Evolutionary conservation across 225 moss, liverwort and hornwort genomes (phyloP).

Genomic region (Antitrichia curtipendula): DNA sequence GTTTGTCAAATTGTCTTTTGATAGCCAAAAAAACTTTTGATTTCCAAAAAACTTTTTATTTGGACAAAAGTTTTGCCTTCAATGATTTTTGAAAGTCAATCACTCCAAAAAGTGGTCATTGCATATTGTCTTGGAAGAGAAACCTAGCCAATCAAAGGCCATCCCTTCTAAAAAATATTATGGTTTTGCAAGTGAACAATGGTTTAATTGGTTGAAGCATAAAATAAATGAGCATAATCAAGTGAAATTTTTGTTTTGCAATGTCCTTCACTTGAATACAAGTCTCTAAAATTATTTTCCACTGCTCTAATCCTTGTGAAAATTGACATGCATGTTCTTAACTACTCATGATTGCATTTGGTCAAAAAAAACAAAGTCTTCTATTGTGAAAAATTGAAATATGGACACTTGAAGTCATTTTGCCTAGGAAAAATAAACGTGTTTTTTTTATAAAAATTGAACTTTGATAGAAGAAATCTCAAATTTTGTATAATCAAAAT

Average conservation of each 20-base stretch:
- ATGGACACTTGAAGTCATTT: neutral
- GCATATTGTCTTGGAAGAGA: accelerated
- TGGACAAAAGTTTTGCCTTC: neutral
- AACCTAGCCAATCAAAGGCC: too few species aligned
- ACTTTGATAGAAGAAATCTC: neutral
- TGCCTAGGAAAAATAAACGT: neutral
- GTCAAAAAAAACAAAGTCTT: neutral
- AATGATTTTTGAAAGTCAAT: neutral
- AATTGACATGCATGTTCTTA: neutral
- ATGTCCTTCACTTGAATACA: neutral
- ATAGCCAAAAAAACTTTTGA: neutral
- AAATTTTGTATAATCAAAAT: neutral
- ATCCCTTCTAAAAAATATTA: neutral
- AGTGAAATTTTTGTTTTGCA: neutral
- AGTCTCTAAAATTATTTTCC: neutral
- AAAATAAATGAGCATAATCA: accelerated
- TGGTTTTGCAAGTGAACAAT: neutral
- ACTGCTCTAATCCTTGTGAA: neutral
- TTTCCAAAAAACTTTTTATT: too few species aligned
- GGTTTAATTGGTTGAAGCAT: neutral
- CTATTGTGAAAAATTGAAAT: neutral
- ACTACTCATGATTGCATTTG: neutral
- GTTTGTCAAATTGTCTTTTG: accelerated
- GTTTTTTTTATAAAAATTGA: neutral
- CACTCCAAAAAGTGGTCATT: neutral